Conservation (phyloP, 345 rosid genomes). For the Linum usitatissimum region DNA sequence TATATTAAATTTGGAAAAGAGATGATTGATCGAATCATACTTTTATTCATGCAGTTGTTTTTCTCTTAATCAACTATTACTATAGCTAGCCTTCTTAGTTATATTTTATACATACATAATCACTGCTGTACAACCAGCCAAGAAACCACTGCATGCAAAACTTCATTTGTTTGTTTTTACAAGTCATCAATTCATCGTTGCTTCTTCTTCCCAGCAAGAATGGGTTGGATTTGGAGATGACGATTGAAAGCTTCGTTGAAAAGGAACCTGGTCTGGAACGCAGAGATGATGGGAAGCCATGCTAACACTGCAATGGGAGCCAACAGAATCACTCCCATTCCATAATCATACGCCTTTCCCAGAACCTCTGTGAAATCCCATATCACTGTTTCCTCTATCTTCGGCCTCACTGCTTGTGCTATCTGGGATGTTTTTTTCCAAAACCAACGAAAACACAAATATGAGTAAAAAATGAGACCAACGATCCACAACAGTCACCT, state of each 20-base stretch:
- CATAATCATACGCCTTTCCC: constrained; percentile 77
- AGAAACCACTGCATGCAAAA: too few species aligned
- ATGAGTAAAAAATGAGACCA: not conserved
- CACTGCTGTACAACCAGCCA: too few species aligned
- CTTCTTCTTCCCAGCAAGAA: constrained; percentile 75
- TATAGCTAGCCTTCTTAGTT: too few species aligned
- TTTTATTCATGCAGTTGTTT: too few species aligned
- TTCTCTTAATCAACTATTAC: too few species aligned
- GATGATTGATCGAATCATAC: too few species aligned
- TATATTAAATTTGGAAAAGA: too few species aligned
- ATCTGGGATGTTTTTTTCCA: constrained; percentile 31
- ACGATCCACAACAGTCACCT: too few species aligned
- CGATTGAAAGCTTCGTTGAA: constrained; percentile 82
- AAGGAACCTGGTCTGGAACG: constrained; percentile 83
- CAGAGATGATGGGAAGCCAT: constrained; percentile 82
- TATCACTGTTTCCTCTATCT: constrained; percentile 51
- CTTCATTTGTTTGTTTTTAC: too few species aligned
- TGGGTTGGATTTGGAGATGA: constrained; percentile 77
- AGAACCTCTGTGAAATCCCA: constrained; percentile 77
- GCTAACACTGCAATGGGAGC: constrained; percentile 79
- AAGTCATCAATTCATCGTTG: constrained; percentile 5
- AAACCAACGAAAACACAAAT: not conserved
- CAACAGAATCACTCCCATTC: constrained; percentile 80
- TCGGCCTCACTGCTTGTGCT: constrained; percentile 83
- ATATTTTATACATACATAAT: too few species aligned